Conservation (phyloP, 2,329 filamentous ascomycete genomes). For the Mycogone perniciosa region DNA sequence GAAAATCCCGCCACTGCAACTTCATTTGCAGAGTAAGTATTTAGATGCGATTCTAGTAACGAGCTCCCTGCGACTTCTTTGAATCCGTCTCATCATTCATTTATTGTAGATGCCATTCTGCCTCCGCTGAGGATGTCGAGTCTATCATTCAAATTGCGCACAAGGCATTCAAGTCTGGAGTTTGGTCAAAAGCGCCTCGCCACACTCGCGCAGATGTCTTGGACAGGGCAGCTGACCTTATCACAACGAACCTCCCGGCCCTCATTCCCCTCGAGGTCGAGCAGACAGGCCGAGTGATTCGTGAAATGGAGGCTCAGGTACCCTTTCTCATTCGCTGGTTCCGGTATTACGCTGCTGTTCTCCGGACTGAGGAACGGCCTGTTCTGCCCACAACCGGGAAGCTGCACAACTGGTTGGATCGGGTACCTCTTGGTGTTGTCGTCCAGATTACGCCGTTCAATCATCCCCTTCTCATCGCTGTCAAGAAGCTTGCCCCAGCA, state of each 20-base stretch:
- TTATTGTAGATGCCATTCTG: slow-evolving; percentile 22
- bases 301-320: slow-evolving; percentile 66
- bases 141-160: slow-evolving; percentile 42
- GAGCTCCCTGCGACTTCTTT: neutral
- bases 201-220: slow-evolving; percentile 56
- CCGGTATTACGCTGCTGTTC: slow-evolving; percentile 61
- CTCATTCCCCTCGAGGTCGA: slow-evolving; percentile 58
- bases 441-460: slow-evolving; percentile 54
- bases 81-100: neutral
- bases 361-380: slow-evolving; percentile 60
- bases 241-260: slow-evolving; percentile 44
- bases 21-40: slow-evolving; percentile 7
- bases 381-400: slow-evolving; percentile 59
- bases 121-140: slow-evolving; percentile 24
- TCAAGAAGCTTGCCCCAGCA: slow-evolving; percentile 56
- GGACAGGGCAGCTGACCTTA: slow-evolving; percentile 50
- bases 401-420: slow-evolving; percentile 50
- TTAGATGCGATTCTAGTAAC: neutral
- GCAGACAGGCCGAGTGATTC: slow-evolving; percentile 61
- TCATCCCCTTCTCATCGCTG: slow-evolving; percentile 51
- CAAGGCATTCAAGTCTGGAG: slow-evolving; percentile 57
- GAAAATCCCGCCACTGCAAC: slow-evolving; percentile 43
- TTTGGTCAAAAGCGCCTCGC: slow-evolving; percentile 56
- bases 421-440: slow-evolving; percentile 52
- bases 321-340: slow-evolving; percentile 63